A percentile compares a stretch with the other conserved stretches of the same genome.
Evolutionary conservation across 2,329 filamentous ascomycete genomes (phyloP).

Genomic region (Lojkania enalia): DNA sequence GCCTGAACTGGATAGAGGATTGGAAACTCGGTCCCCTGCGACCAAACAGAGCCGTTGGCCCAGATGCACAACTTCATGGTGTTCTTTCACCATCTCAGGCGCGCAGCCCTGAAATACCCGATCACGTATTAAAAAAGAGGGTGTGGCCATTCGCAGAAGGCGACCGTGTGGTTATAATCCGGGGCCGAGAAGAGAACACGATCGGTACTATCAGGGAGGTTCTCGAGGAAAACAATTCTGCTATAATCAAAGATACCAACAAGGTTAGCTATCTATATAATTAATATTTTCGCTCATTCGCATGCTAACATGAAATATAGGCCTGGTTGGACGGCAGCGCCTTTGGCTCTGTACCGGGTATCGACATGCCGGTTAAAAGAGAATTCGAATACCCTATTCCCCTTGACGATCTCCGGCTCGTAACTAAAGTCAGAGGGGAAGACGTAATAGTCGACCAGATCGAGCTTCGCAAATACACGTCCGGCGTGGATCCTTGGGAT

Average conservation of each 20-base stretch:
- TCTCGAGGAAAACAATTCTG: conserved; percentile 36
- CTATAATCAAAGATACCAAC: conserved; percentile 47
- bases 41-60: conserved; percentile 72
- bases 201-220: conserved; percentile 73
- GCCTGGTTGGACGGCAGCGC: neutral
- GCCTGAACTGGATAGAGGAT: conserved; percentile 68
- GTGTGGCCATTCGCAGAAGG: conserved; percentile 50
- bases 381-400: conserved; percentile 62
- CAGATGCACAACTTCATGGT: conserved; percentile 61
- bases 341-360: neutral
- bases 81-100: conserved; percentile 49
- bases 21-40: conserved; percentile 78
- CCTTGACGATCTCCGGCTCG: conserved; percentile 75
- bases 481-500: conserved; percentile 26
- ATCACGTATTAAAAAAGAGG: conserved; percentile 29
- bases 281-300: too few species aligned
- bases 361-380: too few species aligned
- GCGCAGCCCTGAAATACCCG: conserved; percentile 26
- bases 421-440: conserved; percentile 55
- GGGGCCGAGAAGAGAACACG: conserved; percentile 78
- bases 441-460: conserved; percentile 56
- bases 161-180: conserved; percentile 81
- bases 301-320: neutral
- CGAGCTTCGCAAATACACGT: conserved; percentile 35
- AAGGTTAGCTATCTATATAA: conserved; percentile 4